Conservation (phyloP, 1,284 basidiomycete genomes). For the Leccinum brunneo-olivaceum region DNA sequence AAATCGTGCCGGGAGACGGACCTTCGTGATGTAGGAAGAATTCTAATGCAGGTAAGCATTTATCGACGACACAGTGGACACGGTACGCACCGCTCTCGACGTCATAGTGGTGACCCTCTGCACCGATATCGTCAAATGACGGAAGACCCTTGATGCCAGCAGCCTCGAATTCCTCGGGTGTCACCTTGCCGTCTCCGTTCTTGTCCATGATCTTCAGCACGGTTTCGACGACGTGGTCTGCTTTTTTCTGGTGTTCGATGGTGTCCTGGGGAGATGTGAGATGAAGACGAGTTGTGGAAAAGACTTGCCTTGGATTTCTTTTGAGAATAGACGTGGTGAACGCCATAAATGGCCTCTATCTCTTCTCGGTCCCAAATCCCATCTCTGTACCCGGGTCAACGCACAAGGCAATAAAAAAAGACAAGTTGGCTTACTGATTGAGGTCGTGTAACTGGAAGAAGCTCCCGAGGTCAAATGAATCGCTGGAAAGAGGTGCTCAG, state of each 20-base stretch:
- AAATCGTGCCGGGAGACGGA: slow-evolving; percentile 21
- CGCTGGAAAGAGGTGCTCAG: slow-evolving; percentile 38
- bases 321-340: slow-evolving; percentile 91
- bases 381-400: slow-evolving; percentile 38
- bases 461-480: slow-evolving; percentile 70
- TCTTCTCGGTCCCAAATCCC: slow-evolving; percentile 74
- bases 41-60: slow-evolving; percentile 37
- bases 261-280: slow-evolving; percentile 47
- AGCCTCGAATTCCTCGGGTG: slow-evolving; percentile 73
- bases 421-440: slow-evolving; percentile 52
- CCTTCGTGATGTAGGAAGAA: slow-evolving; percentile 95
- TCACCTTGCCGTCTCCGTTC: slow-evolving; percentile 73
- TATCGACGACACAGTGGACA: background rate
- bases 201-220: slow-evolving; percentile 76
- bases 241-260: slow-evolving; percentile 78
- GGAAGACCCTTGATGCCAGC: slow-evolving; percentile 80
- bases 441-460: slow-evolving; percentile 92
- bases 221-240: slow-evolving; percentile 71
- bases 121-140: slow-evolving; percentile 82
- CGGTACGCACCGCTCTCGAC: slow-evolving; percentile 66
- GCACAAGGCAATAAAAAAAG: background rate
- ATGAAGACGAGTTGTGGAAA: background rate
- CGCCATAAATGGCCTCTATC: slow-evolving; percentile 88
- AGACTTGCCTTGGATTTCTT: slow-evolving; percentile 66
- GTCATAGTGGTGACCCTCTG: slow-evolving; percentile 90